A percentile compares a stretch with the other conserved stretches of the same genome.
Conservation (phyloP, 805 yeast genomes). For the Saccharomycopsis javanensis region DNA sequence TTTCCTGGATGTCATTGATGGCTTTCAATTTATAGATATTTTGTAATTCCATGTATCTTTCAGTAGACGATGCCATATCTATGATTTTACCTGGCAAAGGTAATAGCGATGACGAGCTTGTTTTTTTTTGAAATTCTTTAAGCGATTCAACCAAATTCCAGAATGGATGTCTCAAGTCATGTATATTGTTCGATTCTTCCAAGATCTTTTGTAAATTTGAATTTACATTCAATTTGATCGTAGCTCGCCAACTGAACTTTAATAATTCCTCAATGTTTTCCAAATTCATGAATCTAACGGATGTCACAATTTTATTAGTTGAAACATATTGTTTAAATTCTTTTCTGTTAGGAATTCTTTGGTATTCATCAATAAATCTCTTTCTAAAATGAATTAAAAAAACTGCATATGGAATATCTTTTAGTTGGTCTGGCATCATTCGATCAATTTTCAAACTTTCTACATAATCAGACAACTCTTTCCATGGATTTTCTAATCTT, state of each 20-base stretch:
- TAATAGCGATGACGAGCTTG: too few species aligned
- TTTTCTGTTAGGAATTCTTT: slow-evolving; percentile 23
- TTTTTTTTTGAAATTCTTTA: slow-evolving; percentile 37
- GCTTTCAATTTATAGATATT: slow-evolving; percentile 49
- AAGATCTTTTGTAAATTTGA: slow-evolving; percentile 24
- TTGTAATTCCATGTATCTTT: slow-evolving; percentile 48
- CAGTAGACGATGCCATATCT: slow-evolving; percentile 80
- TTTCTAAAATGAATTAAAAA: slow-evolving; percentile 7
- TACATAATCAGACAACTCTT: slow-evolving; percentile 6
- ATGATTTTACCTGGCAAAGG: slow-evolving; percentile 73
- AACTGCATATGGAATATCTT: slow-evolving; percentile 17
- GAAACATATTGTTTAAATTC: slow-evolving; percentile 30
- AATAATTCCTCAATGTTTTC: slow-evolving; percentile 47
- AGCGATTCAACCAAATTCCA: slow-evolving; percentile 58
- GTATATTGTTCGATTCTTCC: background rate
- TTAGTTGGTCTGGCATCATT: slow-evolving; percentile 20
- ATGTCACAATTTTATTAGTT: background rate
- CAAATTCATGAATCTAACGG: slow-evolving; percentile 25
- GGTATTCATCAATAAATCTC: background rate
- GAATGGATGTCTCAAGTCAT: slow-evolving; percentile 23
- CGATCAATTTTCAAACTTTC: slow-evolving; percentile 17
- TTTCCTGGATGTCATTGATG: slow-evolving; percentile 30
- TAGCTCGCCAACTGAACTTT: slow-evolving; percentile 35
- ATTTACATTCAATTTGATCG: slow-evolving; percentile 29
- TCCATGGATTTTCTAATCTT: slow-evolving; percentile 30